Evolutionary conservation across 208 protist genomes (phyloP), one percentile per base, ranked within the genome.

Genomic region (Herpetomonas tarakana): DNA sequence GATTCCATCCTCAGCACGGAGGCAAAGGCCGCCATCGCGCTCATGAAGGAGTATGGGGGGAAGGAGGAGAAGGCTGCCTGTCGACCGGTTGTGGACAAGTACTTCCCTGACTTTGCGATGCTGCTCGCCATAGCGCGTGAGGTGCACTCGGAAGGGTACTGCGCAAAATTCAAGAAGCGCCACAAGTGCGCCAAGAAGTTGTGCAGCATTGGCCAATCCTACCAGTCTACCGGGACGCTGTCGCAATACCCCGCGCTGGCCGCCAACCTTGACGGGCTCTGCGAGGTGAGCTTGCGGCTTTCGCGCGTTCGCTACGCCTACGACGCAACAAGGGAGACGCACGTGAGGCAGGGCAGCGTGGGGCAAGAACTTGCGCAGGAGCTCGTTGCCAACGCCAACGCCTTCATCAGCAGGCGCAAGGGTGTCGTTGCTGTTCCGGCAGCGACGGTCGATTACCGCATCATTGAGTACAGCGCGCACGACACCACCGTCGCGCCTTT

Each of bases 381-480:
- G 19, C 58, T 91, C 41, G 19, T 88, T 16, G 11, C 25, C 22
- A 87, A 91, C 65, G 71, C 79, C 45, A n/a, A 52, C 31, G 1
- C 21, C 16, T 69, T 78, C 59, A 59, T 72, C 58, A 46, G 65
- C 19, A 30, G 30, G 30, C 25, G 38, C 1, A 63, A 45, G 21
- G 51, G 63, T 22, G 30, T 12, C 31, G 30, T 7, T 7, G 16
- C 12, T 7, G 18, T 24, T 3, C 7, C 29, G 31, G 24, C 27
- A 21, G 60, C 45, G 16, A 16, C 39, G 28, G 31, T 39, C 11
- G 44, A 27, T 19, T 74, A 74, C 72, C 74, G 73, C 38, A 54
- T 91, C 49, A 74, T 79, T 38, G 62, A 91, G 58, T 91, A 91
- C 80, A 91, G 84, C 46, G 75, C 77, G 7, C 80, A 91, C 68